Evolutionary conservation across 73 alveolate genomes (phyloP).

Genomic region (Tetrahymena borealis): DNA sequence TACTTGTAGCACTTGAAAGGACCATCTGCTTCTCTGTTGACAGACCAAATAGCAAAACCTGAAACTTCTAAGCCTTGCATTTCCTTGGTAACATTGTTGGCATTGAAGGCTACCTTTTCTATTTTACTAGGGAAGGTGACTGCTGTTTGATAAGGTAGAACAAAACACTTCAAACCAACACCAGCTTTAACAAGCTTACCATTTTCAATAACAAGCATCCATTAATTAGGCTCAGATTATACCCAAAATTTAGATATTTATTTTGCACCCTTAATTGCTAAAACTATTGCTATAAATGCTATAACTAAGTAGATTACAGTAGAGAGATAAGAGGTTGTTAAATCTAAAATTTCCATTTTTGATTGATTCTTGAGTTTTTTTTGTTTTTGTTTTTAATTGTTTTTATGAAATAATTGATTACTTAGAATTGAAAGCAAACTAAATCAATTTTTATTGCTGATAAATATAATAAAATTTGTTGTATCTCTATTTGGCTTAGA

Average conservation of each 20-base stretch:
- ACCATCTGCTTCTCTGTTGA: constrained; percentile 36
- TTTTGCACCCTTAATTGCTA: neutral
- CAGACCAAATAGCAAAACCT: constrained; percentile 37
- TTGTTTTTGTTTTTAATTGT: neutral
- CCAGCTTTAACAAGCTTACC: neutral
- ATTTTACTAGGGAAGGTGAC: constrained; percentile 35
- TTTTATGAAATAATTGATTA: neutral
- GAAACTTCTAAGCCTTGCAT: constrained; percentile 35
- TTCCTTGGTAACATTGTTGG: constrained; percentile 15
- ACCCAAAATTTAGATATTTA: neutral
- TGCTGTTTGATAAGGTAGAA: neutral
- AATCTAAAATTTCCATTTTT: neutral
- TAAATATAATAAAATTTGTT: no score
- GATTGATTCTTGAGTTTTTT: neutral
- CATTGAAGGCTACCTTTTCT: constrained; percentile 28
- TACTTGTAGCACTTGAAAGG: constrained; percentile 46
- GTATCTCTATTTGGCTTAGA: no score
- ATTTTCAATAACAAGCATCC: neutral
- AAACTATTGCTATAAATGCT: neutral
- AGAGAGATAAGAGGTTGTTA: neutral
- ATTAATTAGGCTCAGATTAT: neutral
- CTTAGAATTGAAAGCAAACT: no score
- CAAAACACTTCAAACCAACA: neutral
- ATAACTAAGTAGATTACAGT: neutral
- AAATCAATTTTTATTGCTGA: no score